Base-by-base conservation (phyloP, 768 basidiomycete genomes). In the Auricularia sp. region DNA sequence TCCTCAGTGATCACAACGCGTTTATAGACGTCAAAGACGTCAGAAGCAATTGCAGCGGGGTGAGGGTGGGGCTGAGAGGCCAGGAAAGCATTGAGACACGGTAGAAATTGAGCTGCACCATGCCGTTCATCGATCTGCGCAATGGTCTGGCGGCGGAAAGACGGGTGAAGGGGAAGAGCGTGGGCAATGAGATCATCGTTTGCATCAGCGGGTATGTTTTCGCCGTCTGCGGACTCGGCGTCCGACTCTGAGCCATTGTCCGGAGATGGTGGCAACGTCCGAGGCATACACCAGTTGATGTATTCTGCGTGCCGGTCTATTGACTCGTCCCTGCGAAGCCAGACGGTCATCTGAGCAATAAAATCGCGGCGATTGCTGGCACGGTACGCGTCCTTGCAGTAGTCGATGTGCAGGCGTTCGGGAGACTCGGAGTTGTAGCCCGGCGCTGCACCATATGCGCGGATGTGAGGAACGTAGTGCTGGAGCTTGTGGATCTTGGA, bases 381-480 rank as follows among this genome's bases (percentile, higher is more conserved):
- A 1, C 70, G 64, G 61, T 75, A 78, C 0, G 69, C 73, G 2
- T 67, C 51, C 66, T 82, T 81, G 1, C 78, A 76, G 54, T 71
- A 74, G 67, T 81, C 73, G 60, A 80, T 81, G 63, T 81, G 81
- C 1, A 81, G 71, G 0, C 73, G 73, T 66, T 80, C 77, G 0
- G 74, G 65, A 0, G 54, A 23, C 65, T 80, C 78, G 0, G 74
- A 77, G 62, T 75, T 75, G 68, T 69, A 75, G 59, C 74, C 74
- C 61, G 76, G 74, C 0, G 70, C 66, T 8, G 70, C 72, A 10
- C 76, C 75, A 16, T 69, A 64, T 3, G 39, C 35, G 12, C 42
- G 36, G 11, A 79, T 76, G 0, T 60, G 59, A 0, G 63, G 16
- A 0, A 59, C 39, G 62, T 77, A 77, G 59, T 78, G 75, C 0